Percentiles rank a stretch among this genome's conserved stretches.
phyloP scores from a whole-genome alignment of 192 early-diverging fungal species.

The Coemansia sp. region DNA sequence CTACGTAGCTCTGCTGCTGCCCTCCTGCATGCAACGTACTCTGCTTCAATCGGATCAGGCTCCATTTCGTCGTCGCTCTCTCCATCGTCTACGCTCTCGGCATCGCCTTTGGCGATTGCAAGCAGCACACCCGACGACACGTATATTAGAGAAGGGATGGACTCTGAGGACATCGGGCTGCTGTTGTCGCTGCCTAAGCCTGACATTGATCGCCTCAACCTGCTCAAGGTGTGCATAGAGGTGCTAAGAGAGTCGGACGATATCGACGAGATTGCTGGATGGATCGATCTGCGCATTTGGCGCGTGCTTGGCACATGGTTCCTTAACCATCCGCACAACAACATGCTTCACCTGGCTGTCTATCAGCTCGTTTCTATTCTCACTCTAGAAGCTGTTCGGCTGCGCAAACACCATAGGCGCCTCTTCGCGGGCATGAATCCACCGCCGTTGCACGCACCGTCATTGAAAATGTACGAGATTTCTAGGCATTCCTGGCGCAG shows the following conservation, averaged over 20 bases:
- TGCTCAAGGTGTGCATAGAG: conserved; percentile 44
- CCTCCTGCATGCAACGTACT: conserved; percentile 37
- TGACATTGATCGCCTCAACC: conserved; percentile 31
- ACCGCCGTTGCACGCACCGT: not conserved
- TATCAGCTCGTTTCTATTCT: conserved; percentile 47
- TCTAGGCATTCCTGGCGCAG: not conserved
- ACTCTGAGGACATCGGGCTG: conserved; percentile 41
- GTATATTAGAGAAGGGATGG: conserved; percentile 23
- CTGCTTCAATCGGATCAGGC: conserved; percentile 41
- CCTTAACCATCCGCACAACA: conserved; percentile 55
- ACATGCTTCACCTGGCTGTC: conserved; percentile 42
- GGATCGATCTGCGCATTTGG: conserved; percentile 55
- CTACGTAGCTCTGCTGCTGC: conserved; percentile 46
- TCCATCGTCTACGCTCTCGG: conserved; percentile 53
- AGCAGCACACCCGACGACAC: conserved; percentile 41
- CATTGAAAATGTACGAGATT: not conserved
- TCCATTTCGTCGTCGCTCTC: conserved; percentile 53
- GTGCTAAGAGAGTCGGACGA: conserved; percentile 48
- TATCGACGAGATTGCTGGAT: conserved; percentile 45
- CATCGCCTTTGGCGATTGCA: conserved; percentile 44
- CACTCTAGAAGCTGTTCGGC: conserved; percentile 40
- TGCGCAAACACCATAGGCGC: conserved; percentile 28
- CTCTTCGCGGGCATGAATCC: conserved; percentile 1
- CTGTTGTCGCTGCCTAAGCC: conserved; percentile 44
- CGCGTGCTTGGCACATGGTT: conserved; percentile 49